These are phyloP conservation scores for Xylaria arbuscula DNA, from an alignment of 2,329 filamentous ascomycete species.

Conservation along the genomic window DNA sequence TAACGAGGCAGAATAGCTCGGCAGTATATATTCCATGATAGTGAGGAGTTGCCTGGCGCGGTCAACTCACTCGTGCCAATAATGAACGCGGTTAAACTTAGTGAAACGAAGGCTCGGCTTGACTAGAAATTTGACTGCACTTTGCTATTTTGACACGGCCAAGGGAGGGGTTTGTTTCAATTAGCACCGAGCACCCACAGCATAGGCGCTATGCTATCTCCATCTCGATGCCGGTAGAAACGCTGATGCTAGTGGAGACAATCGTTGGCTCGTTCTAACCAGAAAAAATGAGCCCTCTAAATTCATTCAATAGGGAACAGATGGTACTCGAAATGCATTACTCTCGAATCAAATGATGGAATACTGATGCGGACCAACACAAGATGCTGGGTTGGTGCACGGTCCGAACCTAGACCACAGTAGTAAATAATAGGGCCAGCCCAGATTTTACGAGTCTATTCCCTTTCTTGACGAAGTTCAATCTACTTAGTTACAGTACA, in stretches of 20 bases:
- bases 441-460: not conserved
- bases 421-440: not conserved
- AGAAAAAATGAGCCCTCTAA: not conserved
- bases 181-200: slow-evolving; percentile 15
- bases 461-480: not conserved
- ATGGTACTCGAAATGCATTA: not conserved
- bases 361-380: no score
- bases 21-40: slow-evolving; percentile 10
- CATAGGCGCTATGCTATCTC: slow-evolving; percentile 3
- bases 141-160: slow-evolving; percentile 21
- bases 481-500: not conserved
- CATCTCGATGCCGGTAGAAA: slow-evolving; percentile 2
- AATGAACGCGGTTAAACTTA: not conserved
- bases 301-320: not conserved
- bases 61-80: slow-evolving; percentile 2
- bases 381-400: not conserved
- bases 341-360: not conserved
- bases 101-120: slow-evolving; percentile 1
- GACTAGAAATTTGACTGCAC: not conserved
- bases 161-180: slow-evolving; percentile 26
- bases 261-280: no score
- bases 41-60: not conserved
- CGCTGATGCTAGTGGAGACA: not conserved
- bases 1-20: slow-evolving; percentile 13
- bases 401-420: not conserved